Evolutionary conservation across 192 early-diverging fungal genomes (phyloP).

Genomic region (Dissophora ornata): DNA sequence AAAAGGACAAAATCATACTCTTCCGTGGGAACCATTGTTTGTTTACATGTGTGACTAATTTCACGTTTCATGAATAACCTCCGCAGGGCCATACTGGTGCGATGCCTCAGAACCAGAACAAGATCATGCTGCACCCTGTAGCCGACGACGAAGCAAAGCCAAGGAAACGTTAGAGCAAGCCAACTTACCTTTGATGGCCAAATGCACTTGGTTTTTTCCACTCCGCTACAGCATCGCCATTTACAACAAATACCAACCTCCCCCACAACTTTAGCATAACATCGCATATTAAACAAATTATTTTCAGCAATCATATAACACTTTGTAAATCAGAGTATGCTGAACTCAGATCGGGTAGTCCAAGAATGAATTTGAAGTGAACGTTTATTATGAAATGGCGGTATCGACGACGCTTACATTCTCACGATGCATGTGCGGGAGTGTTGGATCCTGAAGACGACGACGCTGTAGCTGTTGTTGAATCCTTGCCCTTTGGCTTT

Average conservation of each 20-base stretch:
- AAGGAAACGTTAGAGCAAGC: constrained; percentile 51
- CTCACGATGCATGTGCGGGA: constrained; percentile 1
- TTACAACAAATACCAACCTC: too few species aligned
- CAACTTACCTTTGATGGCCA: too few species aligned
- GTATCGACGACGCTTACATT: too few species aligned
- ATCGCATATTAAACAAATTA: not conserved
- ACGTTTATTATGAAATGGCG: not conserved
- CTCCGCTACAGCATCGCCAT: not conserved
- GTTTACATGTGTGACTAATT: constrained; percentile 5
- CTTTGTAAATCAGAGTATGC: too few species aligned
- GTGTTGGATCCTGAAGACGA: not conserved
- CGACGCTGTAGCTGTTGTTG: not conserved
- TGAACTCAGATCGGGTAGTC: too few species aligned
- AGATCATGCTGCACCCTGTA: constrained; percentile 83
- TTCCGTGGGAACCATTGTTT: too few species aligned
- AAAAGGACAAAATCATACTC: too few species aligned
- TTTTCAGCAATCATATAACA: too few species aligned
- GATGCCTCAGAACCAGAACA: constrained; percentile 68
- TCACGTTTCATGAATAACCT: not conserved
- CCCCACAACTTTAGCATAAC: not conserved
- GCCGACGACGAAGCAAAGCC: constrained; percentile 87
- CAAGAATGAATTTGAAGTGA: not conserved
- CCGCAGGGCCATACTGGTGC: constrained; percentile 44
- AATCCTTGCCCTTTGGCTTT: not conserved
- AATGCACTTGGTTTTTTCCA: not conserved